phyloP scores from a whole-genome alignment of 768 basidiomycete genomes.

The Mycena polygramma region DNA sequence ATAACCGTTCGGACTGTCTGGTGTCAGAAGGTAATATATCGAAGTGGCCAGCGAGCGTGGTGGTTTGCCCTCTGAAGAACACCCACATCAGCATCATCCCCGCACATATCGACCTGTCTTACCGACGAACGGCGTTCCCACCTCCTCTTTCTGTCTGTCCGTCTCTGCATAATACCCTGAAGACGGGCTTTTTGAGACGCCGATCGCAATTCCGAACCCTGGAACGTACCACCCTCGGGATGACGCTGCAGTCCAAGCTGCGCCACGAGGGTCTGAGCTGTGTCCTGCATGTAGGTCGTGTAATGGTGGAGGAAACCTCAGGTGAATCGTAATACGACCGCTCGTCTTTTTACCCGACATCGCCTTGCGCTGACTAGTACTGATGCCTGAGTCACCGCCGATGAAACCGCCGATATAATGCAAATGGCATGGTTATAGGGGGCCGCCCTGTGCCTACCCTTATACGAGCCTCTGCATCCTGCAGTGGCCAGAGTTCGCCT shows the following conservation, averaged over 20 bases:
- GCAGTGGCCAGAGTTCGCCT: too few species aligned
- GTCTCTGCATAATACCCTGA: slow-evolving; percentile 23
- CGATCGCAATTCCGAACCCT: neutral
- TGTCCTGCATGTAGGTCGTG: slow-evolving; percentile 10
- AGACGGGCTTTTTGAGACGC: neutral
- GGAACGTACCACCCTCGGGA: slow-evolving; percentile 18
- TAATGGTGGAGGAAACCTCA: neutral
- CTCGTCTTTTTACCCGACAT: too few species aligned
- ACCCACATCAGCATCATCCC: neutral
- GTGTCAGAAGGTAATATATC: slow-evolving; percentile 63
- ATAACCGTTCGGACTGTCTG: slow-evolving; percentile 53
- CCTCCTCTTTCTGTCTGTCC: slow-evolving; percentile 10
- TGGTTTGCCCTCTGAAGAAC: slow-evolving; percentile 32
- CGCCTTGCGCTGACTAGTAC: too few species aligned
- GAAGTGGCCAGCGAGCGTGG: slow-evolving; percentile 55
- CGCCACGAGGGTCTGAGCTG: neutral
- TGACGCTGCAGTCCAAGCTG: slow-evolving; percentile 12
- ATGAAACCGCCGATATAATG: too few species aligned
- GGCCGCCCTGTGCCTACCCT: too few species aligned
- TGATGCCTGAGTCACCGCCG: too few species aligned
- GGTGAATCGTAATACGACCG: too few species aligned
- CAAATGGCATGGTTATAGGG: too few species aligned
- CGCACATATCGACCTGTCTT: neutral
- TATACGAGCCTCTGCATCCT: too few species aligned
- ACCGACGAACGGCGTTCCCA: slow-evolving; percentile 25